Percentiles rank a stretch among this genome's conserved stretches.
Evolutionary conservation across 768 basidiomycete species (phyloP).

Genomic region (Rickenella mellea): DNA sequence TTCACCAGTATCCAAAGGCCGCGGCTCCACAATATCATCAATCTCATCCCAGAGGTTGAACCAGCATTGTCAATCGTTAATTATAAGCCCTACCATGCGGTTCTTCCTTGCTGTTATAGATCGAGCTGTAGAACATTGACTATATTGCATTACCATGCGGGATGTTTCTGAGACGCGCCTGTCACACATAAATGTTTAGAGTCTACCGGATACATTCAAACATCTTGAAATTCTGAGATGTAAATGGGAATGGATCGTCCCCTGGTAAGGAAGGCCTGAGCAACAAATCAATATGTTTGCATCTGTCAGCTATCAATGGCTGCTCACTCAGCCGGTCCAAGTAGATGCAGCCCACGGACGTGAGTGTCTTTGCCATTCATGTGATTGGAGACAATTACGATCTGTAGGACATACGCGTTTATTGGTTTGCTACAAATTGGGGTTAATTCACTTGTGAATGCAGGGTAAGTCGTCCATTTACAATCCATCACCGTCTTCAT

Average conservation of each 20-base stretch:
- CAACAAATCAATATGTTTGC: constrained; percentile 2
- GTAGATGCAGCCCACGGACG: constrained; percentile 81
- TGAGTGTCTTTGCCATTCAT: constrained; percentile 99
- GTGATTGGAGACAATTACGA: constrained; percentile 87
- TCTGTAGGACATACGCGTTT: constrained; percentile 81
- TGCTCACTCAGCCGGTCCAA: constrained; percentile 74
- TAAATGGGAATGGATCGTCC: constrained; percentile 70
- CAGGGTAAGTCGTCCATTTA: constrained; percentile 25
- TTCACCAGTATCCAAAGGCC: too few relatives aligned
- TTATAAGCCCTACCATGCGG: too few relatives aligned
- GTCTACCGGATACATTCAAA: constrained; percentile 65
- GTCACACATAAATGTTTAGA: background rate
- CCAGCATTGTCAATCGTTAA: too few relatives aligned
- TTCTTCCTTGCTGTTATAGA: too few relatives aligned
- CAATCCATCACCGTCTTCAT: constrained; percentile 74
- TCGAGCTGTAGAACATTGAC: too few relatives aligned
- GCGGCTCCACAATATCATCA: too few relatives aligned
- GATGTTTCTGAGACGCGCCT: background rate
- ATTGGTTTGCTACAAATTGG: constrained; percentile 59
- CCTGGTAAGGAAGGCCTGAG: constrained; percentile 33
- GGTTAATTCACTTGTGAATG: background rate
- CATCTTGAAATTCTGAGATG: constrained; percentile 56
- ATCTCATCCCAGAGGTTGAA: too few relatives aligned
- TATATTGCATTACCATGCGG: too few relatives aligned
- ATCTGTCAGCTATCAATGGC: constrained; percentile 2